Evolutionary conservation across 164 flowering plant species (phyloP).

Genomic region (Macadamia integrifolia): DNA sequence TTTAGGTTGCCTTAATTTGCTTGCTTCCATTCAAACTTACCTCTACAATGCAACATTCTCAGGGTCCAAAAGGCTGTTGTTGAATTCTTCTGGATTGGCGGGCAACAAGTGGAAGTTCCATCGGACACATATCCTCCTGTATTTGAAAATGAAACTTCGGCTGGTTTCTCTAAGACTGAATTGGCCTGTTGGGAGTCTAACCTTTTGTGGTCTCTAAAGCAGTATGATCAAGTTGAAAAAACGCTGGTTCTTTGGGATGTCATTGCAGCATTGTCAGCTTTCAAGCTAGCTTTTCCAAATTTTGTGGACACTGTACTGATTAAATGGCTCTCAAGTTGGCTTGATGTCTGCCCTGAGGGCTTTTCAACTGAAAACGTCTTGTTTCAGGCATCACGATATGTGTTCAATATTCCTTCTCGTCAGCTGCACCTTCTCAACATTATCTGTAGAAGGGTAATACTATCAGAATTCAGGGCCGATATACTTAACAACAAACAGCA

Average conservation of each 20-base stretch:
- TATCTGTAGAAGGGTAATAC: conserved; percentile 54
- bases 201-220: conserved; percentile 57
- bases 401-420: conserved; percentile 43
- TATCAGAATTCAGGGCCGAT: conserved; percentile 41
- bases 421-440: conserved; percentile 67
- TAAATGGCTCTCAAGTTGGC: conserved; percentile 60
- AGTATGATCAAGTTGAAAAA: conserved; percentile 30
- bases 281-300: conserved; percentile 46
- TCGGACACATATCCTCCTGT: conserved; percentile 14
- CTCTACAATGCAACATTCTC: conserved; percentile 1
- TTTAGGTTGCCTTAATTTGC: conserved; percentile 1
- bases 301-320: conserved; percentile 38
- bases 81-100: conserved; percentile 87
- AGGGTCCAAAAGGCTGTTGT: conserved; percentile 71
- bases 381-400: conserved; percentile 17
- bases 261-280: conserved; percentile 57
- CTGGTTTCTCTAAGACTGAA: conserved; percentile 47
- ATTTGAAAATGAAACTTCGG: conserved; percentile 20
- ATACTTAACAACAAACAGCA: conserved; percentile 17
- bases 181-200: conserved; percentile 53
- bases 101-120: conserved; percentile 41
- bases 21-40: not conserved
- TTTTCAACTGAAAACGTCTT: conserved; percentile 28
- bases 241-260: conserved; percentile 79
- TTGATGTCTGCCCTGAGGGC: conserved; percentile 10